These are phyloP conservation scores for Epichloe sibirici DNA, from an alignment of 2,329 filamentous ascomycete species.

Conservation along the genomic window DNA sequence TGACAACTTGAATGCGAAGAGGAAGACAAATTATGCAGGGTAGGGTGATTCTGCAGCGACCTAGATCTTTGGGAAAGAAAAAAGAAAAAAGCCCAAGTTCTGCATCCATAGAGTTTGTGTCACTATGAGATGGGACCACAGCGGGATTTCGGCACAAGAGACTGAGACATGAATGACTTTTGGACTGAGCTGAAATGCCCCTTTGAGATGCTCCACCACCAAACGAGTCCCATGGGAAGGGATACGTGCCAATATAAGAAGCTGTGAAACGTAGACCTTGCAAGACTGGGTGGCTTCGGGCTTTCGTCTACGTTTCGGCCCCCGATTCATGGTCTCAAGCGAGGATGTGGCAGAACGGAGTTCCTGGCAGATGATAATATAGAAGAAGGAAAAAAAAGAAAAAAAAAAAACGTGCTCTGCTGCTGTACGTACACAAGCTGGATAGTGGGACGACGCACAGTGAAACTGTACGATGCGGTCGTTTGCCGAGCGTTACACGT, in stretches of 20 bases:
- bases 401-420: not conserved
- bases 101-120: too few species aligned
- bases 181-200: too few species aligned
- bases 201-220: too few species aligned
- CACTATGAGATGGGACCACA: too few species aligned
- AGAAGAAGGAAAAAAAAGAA: not conserved
- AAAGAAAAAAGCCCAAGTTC: too few species aligned
- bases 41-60: not conserved
- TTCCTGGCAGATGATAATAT: not conserved
- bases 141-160: too few species aligned
- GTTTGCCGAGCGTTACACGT: slow-evolving; percentile 1
- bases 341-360: not conserved
- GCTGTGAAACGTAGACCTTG: not conserved
- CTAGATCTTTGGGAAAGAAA: too few species aligned
- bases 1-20: too few species aligned
- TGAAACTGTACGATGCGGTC: slow-evolving; percentile 1
- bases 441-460: not conserved
- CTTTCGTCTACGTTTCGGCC: not conserved
- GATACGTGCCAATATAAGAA: not conserved
- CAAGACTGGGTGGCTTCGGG: not conserved
- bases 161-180: too few species aligned
- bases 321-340: not conserved
- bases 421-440: not conserved
- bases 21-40: too few species aligned
- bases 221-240: too few species aligned